A percentile compares a stretch with the other conserved stretches of the same genome.
phyloP scores from a whole-genome alignment of 805 yeast genomes.

The Danielia reshetovae region DNA sequence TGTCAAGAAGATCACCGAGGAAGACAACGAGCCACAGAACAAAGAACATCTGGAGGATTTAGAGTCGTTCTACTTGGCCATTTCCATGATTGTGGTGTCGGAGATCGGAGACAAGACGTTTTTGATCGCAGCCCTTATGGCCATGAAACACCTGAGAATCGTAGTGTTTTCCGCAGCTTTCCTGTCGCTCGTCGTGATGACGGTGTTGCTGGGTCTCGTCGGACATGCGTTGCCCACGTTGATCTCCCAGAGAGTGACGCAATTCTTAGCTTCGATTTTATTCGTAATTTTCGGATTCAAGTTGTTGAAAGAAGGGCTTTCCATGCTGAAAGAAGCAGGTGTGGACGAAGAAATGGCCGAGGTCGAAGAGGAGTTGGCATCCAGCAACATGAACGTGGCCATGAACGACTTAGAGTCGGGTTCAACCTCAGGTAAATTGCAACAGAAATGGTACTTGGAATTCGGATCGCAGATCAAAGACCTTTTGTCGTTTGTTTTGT shows the following conservation, averaged over 20 bases:
- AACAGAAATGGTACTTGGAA: constrained; percentile 22
- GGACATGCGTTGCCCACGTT: constrained; percentile 90
- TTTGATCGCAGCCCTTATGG: constrained; percentile 94
- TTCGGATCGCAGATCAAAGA: constrained; percentile 43
- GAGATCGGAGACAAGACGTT: constrained; percentile 98
- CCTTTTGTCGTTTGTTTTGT: constrained; percentile 59
- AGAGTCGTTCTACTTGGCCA: constrained; percentile 67
- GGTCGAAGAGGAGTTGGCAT: constrained; percentile 88
- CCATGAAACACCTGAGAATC: constrained; percentile 84
- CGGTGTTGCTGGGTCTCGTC: constrained; percentile 81
- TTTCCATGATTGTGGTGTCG: constrained; percentile 88
- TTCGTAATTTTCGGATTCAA: constrained; percentile 81
- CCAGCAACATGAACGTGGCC: constrained; percentile 49
- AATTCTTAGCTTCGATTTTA: constrained; percentile 72
- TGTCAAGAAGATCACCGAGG: constrained; percentile 8
- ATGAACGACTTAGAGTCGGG: constrained; percentile 54
- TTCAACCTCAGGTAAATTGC: constrained; percentile 38
- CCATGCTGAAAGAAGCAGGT: constrained; percentile 77
- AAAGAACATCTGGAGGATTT: constrained; percentile 1
- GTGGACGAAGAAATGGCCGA: constrained; percentile 95
- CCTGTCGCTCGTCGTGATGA: constrained; percentile 82
- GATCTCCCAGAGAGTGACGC: constrained; percentile 75
- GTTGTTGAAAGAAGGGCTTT: constrained; percentile 74
- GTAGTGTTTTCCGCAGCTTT: constrained; percentile 90
- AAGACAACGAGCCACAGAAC: constrained; percentile 9